Percentiles rank a stretch among this genome's conserved stretches.
These are phyloP conservation scores for Mycena rebaudengoi DNA, from an alignment of 768 basidiomycete species.

Conservation along the genomic window DNA sequence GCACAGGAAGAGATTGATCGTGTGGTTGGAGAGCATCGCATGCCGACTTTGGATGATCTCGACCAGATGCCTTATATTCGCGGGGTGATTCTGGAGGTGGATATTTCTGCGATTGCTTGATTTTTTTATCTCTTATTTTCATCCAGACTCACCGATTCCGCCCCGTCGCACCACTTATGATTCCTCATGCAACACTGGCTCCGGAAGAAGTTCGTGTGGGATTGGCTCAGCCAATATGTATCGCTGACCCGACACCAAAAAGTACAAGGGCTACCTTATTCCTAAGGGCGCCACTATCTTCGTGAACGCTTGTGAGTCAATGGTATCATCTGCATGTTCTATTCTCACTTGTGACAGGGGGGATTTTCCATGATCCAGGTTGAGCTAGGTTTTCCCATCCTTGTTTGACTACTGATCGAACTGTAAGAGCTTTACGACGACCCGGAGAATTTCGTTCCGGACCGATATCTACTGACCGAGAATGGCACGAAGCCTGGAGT, in stretches of 20 bases:
- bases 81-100: constrained; percentile 29
- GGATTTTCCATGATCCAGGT: constrained; percentile 1
- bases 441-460: too few relatives aligned
- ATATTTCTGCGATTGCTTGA: not conserved
- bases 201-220: not conserved
- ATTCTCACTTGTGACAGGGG: too few relatives aligned
- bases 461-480: too few relatives aligned
- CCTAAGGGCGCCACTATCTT: not conserved
- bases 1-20: too few relatives aligned
- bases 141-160: not conserved
- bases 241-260: too few relatives aligned
- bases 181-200: not conserved
- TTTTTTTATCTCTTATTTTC: not conserved
- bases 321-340: not conserved
- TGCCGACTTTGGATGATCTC: constrained; percentile 25
- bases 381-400: too few relatives aligned
- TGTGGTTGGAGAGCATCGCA: too few relatives aligned
- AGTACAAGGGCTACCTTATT: not conserved
- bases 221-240: too few relatives aligned
- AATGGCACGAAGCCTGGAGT: too few relatives aligned
- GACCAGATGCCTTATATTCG: constrained; percentile 29
- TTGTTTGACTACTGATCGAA: too few relatives aligned
- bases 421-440: too few relatives aligned
- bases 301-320: not conserved
- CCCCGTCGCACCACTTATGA: not conserved